Evolutionary conservation across 2,329 filamentous ascomycete species (phyloP), one percentile per base, ranked within the genome.

Genomic region (Hysterium pulicare): DNA sequence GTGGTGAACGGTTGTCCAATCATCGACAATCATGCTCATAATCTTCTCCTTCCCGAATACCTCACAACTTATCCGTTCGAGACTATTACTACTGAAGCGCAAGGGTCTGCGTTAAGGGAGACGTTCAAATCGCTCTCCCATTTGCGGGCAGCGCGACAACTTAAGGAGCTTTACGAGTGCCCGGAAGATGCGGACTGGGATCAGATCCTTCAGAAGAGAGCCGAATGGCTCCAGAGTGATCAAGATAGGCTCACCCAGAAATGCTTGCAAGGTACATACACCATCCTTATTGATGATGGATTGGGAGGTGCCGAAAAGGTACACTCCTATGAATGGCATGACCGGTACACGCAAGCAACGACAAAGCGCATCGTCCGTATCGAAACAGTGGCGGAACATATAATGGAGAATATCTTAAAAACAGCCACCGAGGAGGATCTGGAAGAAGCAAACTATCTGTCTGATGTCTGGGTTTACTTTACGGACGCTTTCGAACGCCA

Each of bases 321-420:
- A 2, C 76, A 86, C 51, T 61, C 72, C 0, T 86, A 81, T 52
- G 58, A 69, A 4, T 86, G 81, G 45, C 61, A 66, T 58, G 76
- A 85, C 58, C 68, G 73, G 17, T 86, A 86, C 50, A 83, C 83
- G 0, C 70, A 73, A 16, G 79, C 78, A 40, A 70, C 75, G 6
- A 86, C 81, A 53, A 86, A 82, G 63, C 79, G 86, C 20, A 89
- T 94, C 41, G 81, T 91, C 15, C 78, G 87, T 7, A 86, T 94
- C 49, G 88, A 94, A 65, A 76, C 80, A 1, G 59, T 90, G 2
- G 87, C 86, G 0, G 79, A 82, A 26, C 70, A 77, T 8, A 71
- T 89, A 19, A 69, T 81, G 49, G 73, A 84, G 50, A 68, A 78
- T 19, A 62, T 74, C 7, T 62, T 70, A 11, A 67, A 68, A 35